Evolutionary conservation across 2,329 filamentous ascomycete genomes (phyloP).

Genomic region (Byssoonygena ceratinophila): DNA sequence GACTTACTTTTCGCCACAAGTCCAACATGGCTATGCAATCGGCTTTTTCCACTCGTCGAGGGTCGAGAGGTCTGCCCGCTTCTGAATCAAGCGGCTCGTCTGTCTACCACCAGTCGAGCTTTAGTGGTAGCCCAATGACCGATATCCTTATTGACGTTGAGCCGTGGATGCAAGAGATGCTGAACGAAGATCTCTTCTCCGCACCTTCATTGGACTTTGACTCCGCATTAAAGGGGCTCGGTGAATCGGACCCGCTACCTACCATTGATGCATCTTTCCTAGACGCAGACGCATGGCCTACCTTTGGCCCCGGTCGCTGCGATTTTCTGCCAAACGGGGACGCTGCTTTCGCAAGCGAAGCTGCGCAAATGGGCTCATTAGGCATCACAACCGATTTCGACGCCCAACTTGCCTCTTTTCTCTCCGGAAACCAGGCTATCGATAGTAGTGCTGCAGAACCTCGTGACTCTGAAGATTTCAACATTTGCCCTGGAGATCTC

Average conservation of each 20-base stretch:
- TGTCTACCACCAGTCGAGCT: not conserved
- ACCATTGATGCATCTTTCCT: not conserved
- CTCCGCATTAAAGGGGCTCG: not conserved
- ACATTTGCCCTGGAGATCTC: not conserved
- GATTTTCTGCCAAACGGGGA: not conserved
- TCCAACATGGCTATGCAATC: slow-evolving; percentile 9
- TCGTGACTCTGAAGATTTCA: not conserved
- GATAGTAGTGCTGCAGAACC: not conserved
- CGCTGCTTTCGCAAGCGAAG: not conserved
- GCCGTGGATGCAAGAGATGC: slow-evolving; percentile 16
- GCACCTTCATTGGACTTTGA: slow-evolving; percentile 2
- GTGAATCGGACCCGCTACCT: not conserved
- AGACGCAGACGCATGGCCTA: not conserved
- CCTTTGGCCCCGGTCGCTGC: not conserved
- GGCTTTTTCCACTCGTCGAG: slow-evolving; percentile 1
- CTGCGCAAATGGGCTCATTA: not conserved
- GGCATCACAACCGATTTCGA: not conserved
- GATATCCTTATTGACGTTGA: slow-evolving; percentile 12
- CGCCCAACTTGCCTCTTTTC: not conserved
- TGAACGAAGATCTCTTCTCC: slow-evolving; percentile 13
- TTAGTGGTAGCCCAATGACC: not conserved
- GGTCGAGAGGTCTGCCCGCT: slow-evolving; percentile 1
- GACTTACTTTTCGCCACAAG: not conserved
- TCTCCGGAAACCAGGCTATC: not conserved
- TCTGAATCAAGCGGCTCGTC: not conserved